A percentile compares a stretch with the other conserved stretches of the same genome.
Evolutionary conservation across 2,329 filamentous ascomycete species (phyloP).

Genomic region (Laburnicola sp.): DNA sequence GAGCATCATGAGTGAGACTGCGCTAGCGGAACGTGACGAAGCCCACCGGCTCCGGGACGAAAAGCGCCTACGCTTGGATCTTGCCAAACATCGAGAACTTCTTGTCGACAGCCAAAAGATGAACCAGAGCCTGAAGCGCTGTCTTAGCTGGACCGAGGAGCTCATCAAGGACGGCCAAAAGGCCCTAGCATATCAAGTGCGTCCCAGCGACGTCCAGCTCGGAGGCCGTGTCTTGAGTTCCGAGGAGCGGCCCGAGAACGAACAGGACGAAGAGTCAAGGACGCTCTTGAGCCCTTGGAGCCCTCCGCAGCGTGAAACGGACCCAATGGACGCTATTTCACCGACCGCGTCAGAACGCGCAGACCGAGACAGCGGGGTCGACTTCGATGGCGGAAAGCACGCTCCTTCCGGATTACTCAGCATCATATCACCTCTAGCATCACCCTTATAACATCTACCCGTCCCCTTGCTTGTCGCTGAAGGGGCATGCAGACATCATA

Average conservation of each 20-base stretch:
- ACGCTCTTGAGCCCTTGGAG: conserved; percentile 45
- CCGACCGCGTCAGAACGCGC: conserved; percentile 23
- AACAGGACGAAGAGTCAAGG: conserved; percentile 27
- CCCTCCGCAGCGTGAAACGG: conserved; percentile 27
- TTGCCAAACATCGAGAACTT: conserved; percentile 85
- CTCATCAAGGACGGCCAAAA: conserved; percentile 87
- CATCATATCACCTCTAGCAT: conserved; percentile 29
- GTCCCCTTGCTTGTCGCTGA: conserved; percentile 25
- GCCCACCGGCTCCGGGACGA: conserved; percentile 74
- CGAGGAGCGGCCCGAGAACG: conserved; percentile 60
- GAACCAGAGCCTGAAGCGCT: conserved; percentile 90
- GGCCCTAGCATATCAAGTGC: conserved; percentile 80
- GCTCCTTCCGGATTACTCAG: conserved; percentile 14
- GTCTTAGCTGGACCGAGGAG: conserved; percentile 85
- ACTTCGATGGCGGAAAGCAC: conserved; percentile 38
- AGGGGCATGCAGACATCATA: conserved; percentile 2
- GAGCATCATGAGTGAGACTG: conserved; percentile 45
- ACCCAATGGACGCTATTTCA: conserved; percentile 19
- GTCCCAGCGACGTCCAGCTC: conserved; percentile 75
- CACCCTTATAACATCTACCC: conserved; percentile 34
- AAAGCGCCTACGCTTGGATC: conserved; percentile 78
- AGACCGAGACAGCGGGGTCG: conserved; percentile 45
- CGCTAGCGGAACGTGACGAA: conserved; percentile 48
- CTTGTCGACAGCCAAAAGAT: conserved; percentile 91
- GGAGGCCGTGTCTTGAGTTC: conserved; percentile 76